phyloP scores from a whole-genome alignment of 2,329 filamentous ascomycete species.

The Fusarium equiseti region DNA sequence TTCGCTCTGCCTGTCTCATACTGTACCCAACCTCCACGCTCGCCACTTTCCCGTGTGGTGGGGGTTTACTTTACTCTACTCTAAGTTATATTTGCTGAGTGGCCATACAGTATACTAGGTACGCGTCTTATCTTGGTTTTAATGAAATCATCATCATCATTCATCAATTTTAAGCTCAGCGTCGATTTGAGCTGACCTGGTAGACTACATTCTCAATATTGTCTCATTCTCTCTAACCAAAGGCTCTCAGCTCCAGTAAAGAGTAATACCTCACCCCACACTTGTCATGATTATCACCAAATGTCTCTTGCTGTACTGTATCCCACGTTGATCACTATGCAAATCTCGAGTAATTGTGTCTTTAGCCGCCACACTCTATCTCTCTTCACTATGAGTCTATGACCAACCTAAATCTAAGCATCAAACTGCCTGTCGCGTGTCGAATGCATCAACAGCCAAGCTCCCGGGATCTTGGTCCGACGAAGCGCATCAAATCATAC shows the following conservation, averaged over 20 bases:
- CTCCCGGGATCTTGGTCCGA: constrained; percentile 24
- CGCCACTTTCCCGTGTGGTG: constrained; percentile 30
- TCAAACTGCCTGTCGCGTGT: constrained; percentile 18
- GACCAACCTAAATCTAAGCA: constrained; percentile 22
- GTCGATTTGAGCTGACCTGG: constrained; percentile 30
- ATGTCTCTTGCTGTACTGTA: constrained; percentile 6
- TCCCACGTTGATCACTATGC: constrained; percentile 1
- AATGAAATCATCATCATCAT: constrained; percentile 37
- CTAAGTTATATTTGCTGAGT: neutral
- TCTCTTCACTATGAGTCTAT: neutral
- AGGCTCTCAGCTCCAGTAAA: constrained; percentile 4
- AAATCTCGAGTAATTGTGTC: neutral
- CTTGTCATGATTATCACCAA: constrained; percentile 2
- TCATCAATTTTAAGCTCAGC: constrained; percentile 24
- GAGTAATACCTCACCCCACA: constrained; percentile 27
- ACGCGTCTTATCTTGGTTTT: constrained; percentile 36
- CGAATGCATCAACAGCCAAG: constrained; percentile 13
- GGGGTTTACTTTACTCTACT: constrained; percentile 19
- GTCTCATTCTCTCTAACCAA: constrained; percentile 1
- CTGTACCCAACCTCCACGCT: constrained; percentile 30
- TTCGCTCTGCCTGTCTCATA: constrained; percentile 26
- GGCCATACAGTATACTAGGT: neutral
- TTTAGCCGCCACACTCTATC: constrained; percentile 1
- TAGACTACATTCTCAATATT: neutral
- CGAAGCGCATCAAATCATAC: constrained; percentile 27